A percentile compares a stretch with the other conserved stretches of the same genome.
Evolutionary conservation across 139 green algal genomes (phyloP).

Genomic region (Chlamydomonas sp.): DNA sequence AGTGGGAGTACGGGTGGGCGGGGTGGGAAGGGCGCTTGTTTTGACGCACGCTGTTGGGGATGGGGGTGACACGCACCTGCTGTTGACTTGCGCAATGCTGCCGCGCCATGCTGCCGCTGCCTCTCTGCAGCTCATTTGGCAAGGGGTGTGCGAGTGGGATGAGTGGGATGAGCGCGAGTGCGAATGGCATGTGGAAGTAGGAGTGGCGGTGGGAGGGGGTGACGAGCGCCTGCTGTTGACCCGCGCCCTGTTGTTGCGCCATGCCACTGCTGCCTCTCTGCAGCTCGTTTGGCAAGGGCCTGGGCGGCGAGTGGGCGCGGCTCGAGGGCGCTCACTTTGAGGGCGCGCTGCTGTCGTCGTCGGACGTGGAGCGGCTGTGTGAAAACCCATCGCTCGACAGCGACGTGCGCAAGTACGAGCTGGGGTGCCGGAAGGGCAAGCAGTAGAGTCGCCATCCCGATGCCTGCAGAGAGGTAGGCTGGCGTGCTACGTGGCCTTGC

Average conservation of each 20-base stretch:
- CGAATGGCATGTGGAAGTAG: no score
- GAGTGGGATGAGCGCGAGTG: no score
- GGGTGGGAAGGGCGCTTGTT: no score
- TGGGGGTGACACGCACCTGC: not conserved
- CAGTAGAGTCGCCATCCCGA: no score
- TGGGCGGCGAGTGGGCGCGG: slow-evolving; percentile 13
- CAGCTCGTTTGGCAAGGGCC: slow-evolving; percentile 6
- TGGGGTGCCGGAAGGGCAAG: slow-evolving; percentile 55
- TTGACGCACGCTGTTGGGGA: no score
- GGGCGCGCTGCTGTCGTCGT: slow-evolving; percentile 46
- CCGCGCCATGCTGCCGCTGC: not conserved
- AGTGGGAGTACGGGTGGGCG: no score
- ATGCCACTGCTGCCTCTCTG: slow-evolving; percentile 3
- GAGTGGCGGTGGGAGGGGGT: no score
- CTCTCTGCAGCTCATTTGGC: not conserved
- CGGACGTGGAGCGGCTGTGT: slow-evolving; percentile 47
- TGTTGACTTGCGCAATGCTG: no score
- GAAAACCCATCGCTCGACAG: slow-evolving; percentile 51
- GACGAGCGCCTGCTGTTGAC: not conserved
- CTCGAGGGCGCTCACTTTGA: slow-evolving; percentile 50
- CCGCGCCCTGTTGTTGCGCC: no score
- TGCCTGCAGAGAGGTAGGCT: no score
- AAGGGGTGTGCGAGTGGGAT: no score
- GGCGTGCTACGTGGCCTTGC: no score
- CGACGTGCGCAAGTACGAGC: slow-evolving; percentile 41